phyloP scores from a whole-genome alignment of 805 yeast genomes.

The Kodamaea fukazawae region DNA sequence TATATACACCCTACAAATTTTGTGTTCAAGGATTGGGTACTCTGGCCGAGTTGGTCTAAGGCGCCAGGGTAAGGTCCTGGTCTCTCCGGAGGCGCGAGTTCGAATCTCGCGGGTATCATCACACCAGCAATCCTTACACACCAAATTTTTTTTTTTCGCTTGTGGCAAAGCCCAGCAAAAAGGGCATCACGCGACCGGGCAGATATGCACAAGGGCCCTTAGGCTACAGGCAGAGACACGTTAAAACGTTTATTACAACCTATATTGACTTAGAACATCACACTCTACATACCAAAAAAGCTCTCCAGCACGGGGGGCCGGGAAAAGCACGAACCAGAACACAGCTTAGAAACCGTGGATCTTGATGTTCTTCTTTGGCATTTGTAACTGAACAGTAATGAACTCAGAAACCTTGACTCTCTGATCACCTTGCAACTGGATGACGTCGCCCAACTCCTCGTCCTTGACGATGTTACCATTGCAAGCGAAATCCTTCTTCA shows the following conservation, averaged over 20 bases:
- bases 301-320: no score
- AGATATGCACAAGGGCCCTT: no score
- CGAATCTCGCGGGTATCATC: conserved; percentile 22
- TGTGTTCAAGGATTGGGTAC: conserved; percentile 17
- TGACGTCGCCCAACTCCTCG: conserved; percentile 92
- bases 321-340: no score
- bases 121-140: conserved; percentile 18
- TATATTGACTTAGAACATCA: neutral
- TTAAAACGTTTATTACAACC: neutral
- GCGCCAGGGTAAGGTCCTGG: conserved; percentile 24
- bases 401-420: conserved; percentile 95
- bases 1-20: no score
- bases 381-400: conserved; percentile 77
- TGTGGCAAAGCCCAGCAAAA: neutral
- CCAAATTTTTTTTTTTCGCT: conserved; percentile 11
- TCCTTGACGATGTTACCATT: conserved; percentile 98
- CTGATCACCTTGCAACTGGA: conserved; percentile 98
- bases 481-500: conserved; percentile 98
- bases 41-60: conserved; percentile 23
- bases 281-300: neutral
- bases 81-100: conserved; percentile 23
- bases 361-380: conserved; percentile 95
- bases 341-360: conserved; percentile 93
- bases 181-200: neutral
- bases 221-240: neutral